Evolutionary conservation across 1,284 basidiomycete genomes (phyloP).

Genomic region (Boletus semigastroideus): DNA sequence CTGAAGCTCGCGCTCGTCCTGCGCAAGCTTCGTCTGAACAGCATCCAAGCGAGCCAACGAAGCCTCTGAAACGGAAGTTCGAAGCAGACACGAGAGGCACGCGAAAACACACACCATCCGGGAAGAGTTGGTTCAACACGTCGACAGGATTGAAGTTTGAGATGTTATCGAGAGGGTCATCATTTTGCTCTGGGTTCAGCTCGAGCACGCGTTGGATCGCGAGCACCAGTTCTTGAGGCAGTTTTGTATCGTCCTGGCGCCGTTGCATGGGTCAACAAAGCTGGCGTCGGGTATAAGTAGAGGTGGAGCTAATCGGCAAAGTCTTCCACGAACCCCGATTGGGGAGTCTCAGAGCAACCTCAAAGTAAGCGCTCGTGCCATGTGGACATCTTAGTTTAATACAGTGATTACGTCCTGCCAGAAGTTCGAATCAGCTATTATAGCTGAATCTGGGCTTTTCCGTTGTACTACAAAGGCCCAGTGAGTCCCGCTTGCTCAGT

Average conservation of each 20-base stretch:
- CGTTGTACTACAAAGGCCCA: background rate
- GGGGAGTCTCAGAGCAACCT: too few species aligned
- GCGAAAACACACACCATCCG: slow-evolving; percentile 58
- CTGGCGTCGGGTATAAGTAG: too few species aligned
- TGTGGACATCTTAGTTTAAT: too few species aligned
- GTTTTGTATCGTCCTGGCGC: slow-evolving; percentile 38
- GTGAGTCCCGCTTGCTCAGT: slow-evolving; percentile 8
- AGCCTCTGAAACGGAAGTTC: slow-evolving; percentile 47
- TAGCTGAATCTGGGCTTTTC: background rate
- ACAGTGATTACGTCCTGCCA: too few species aligned
- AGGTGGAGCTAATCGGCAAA: too few species aligned
- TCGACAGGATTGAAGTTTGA: slow-evolving; percentile 58
- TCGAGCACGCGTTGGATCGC: slow-evolving; percentile 70
- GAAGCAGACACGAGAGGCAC: background rate
- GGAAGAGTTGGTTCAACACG: slow-evolving; percentile 72
- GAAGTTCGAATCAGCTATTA: too few species aligned
- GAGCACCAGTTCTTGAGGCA: slow-evolving; percentile 64
- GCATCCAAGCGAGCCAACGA: slow-evolving; percentile 63
- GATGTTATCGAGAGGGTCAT: slow-evolving; percentile 58
- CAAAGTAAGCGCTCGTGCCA: too few species aligned
- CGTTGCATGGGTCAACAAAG: slow-evolving; percentile 22
- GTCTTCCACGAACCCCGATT: too few species aligned
- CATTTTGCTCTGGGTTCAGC: slow-evolving; percentile 41
- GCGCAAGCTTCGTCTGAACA: slow-evolving; percentile 59
- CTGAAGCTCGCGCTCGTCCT: slow-evolving; percentile 63